Percentiles rank a stretch among this genome's conserved stretches.
Conservation (phyloP, 2,329 filamentous ascomycete genomes). For the Colletotrichum euphorbiae region DNA sequence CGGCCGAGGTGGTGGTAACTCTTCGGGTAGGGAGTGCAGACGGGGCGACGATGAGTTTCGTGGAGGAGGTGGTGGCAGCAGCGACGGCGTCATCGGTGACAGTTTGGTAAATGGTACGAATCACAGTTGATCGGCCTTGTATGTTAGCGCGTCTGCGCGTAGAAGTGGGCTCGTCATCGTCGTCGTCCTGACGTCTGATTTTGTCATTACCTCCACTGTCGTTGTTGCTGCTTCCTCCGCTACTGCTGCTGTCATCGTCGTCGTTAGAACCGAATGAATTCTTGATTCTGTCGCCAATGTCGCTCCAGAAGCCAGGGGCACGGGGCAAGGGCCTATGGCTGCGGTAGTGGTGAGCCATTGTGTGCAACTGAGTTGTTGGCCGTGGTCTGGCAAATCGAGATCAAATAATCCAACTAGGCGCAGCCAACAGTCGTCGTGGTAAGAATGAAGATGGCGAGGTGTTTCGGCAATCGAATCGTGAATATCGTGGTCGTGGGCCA, state of each 20-base stretch:
- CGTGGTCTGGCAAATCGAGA: not conserved
- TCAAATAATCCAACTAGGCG: slow-evolving; percentile 3
- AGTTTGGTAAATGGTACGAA: slow-evolving; percentile 56
- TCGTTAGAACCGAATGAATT: slow-evolving; percentile 24
- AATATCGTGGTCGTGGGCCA: slow-evolving; percentile 32
- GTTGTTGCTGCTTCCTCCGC: slow-evolving; percentile 3
- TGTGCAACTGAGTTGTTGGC: not conserved
- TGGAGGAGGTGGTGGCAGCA: slow-evolving; percentile 25
- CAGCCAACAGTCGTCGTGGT: slow-evolving; percentile 28
- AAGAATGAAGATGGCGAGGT: slow-evolving; percentile 3
- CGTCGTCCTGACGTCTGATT: slow-evolving; percentile 27
- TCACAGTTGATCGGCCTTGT: slow-evolving; percentile 44
- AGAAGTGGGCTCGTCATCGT: slow-evolving; percentile 21
- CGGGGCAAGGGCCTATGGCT: slow-evolving; percentile 37
- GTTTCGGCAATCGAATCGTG: slow-evolving; percentile 23
- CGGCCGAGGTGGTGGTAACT: slow-evolving; percentile 3
- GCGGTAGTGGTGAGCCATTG: slow-evolving; percentile 37
- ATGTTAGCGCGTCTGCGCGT: slow-evolving; percentile 32
- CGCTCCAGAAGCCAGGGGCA: slow-evolving; percentile 35
- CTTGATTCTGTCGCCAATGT: slow-evolving; percentile 28
- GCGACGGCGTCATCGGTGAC: slow-evolving; percentile 25
- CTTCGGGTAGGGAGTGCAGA: slow-evolving; percentile 18
- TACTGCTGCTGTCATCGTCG: slow-evolving; percentile 31
- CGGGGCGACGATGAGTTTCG: slow-evolving; percentile 52
- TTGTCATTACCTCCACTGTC: slow-evolving; percentile 30